phyloP scores from a whole-genome alignment of 495 filamentous ascomycete species.

The Penicillium bovifimosum region DNA sequence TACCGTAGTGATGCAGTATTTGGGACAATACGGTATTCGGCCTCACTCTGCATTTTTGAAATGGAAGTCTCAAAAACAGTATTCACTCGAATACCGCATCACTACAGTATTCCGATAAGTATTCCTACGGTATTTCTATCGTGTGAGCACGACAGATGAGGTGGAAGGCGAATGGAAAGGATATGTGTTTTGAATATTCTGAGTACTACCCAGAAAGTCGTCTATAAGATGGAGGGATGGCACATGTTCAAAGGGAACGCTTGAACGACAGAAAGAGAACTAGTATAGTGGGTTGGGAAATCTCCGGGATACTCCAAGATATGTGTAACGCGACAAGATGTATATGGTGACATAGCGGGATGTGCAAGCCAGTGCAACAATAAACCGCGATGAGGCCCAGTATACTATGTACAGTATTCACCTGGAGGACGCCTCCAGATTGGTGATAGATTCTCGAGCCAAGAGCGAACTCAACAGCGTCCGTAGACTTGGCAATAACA shows the following conservation, averaged over 20 bases:
- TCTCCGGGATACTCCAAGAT: not conserved
- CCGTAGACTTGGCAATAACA: slow-evolving; percentile 50
- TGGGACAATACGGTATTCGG: too few relatives aligned
- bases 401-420: not conserved
- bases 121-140: too few relatives aligned
- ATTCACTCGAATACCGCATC: too few relatives aligned
- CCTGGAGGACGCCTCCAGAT: not conserved
- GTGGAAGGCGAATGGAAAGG: not conserved
- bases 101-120: too few relatives aligned
- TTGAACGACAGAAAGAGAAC: slow-evolving; percentile 4
- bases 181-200: not conserved
- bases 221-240: not conserved
- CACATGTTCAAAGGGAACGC: slow-evolving; percentile 1
- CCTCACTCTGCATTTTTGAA: too few relatives aligned
- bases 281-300: too few relatives aligned
- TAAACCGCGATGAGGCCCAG: not conserved
- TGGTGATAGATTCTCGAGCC: not conserved
- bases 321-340: not conserved
- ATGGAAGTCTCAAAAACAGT: too few relatives aligned
- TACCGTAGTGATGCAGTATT: too few relatives aligned
- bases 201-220: not conserved
- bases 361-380: not conserved
- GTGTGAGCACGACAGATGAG: not conserved
- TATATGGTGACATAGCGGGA: not conserved
- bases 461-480: slow-evolving; percentile 26